Evolutionary conservation across 1,284 basidiomycete species (phyloP).

Genomic region (Irpex lacteus): DNA sequence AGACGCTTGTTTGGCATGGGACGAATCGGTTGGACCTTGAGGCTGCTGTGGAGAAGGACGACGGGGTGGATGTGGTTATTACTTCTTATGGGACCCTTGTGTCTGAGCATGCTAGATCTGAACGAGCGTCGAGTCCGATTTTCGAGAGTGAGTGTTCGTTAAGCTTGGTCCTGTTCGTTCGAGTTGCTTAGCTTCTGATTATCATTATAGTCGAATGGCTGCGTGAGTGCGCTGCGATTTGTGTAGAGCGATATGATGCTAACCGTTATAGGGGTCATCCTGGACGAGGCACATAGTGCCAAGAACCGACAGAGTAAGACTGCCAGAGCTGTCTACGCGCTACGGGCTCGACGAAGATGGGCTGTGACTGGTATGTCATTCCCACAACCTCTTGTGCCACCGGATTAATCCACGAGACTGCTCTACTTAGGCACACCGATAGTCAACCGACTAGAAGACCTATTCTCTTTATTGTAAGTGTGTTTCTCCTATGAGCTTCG

Average conservation of each 20-base stretch:
- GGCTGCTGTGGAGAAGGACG: constrained; percentile 24
- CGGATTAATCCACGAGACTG: too few relatives aligned
- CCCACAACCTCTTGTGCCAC: background rate
- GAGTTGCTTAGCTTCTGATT: background rate
- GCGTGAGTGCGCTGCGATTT: constrained; percentile 30
- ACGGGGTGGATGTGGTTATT: constrained; percentile 73
- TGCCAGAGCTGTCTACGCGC: constrained; percentile 86
- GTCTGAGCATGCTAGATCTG: constrained; percentile 60
- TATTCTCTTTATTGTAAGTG: constrained; percentile 82
- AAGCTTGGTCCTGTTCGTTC: background rate
- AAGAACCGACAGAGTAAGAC: constrained; percentile 90
- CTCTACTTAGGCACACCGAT: constrained; percentile 97
- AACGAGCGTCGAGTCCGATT: constrained; percentile 56
- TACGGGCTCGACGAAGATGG: constrained; percentile 84
- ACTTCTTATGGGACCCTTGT: constrained; percentile 88
- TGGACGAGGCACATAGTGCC: constrained; percentile 95
- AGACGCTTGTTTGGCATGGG: constrained; percentile 83
- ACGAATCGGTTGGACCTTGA: constrained; percentile 78
- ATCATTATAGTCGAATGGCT: constrained; percentile 68
- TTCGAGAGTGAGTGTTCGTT: constrained; percentile 62
- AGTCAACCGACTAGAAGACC: constrained; percentile 91
- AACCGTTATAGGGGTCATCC: constrained; percentile 43
- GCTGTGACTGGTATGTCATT: constrained; percentile 70
- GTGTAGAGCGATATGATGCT: background rate
- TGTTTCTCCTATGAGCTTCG: too few relatives aligned